Conservation (phyloP, 768 basidiomycete genomes). For the Lentinula boryana region DNA sequence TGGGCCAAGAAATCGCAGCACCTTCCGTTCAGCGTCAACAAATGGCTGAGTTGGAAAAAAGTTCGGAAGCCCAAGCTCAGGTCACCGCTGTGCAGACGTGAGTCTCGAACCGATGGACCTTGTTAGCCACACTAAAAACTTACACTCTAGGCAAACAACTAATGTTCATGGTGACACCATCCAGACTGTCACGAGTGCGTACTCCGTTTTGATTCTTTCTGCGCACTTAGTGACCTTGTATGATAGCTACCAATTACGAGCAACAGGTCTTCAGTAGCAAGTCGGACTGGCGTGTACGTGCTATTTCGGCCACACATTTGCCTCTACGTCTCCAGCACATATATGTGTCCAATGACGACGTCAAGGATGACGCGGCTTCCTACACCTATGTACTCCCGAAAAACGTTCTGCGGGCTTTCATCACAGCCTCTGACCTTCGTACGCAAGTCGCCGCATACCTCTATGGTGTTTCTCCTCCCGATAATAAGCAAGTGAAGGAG, state of each 20-base stretch:
- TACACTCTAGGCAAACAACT: conserved; percentile 69
- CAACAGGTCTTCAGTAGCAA: conserved; percentile 99
- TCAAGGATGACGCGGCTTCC: conserved; percentile 94
- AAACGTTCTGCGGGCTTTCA: conserved; percentile 92
- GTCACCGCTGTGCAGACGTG: conserved; percentile 93
- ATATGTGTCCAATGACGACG: conserved; percentile 98
- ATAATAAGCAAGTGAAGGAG: conserved; percentile 98
- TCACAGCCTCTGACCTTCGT: conserved; percentile 87
- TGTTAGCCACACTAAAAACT: not conserved
- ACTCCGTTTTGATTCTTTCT: not conserved
- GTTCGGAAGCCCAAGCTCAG: conserved; percentile 88
- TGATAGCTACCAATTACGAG: conserved; percentile 87
- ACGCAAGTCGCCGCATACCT: conserved; percentile 94
- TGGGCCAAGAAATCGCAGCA: conserved; percentile 97
- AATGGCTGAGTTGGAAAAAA: conserved; percentile 98
- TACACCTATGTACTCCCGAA: conserved; percentile 97
- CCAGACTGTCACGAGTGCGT: conserved; percentile 85
- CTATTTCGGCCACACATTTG: conserved; percentile 95
- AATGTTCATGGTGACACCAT: conserved; percentile 97
- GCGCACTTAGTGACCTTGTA: conserved; percentile 6
- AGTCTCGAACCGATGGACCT: conserved; percentile 15
- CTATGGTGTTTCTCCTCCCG: conserved; percentile 88
- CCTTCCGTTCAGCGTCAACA: conserved; percentile 96
- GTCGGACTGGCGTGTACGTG: conserved; percentile 98
- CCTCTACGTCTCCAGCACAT: conserved; percentile 96